Evolutionary conservation across 768 basidiomycete genomes (phyloP), one percentile per base, ranked within the genome.

Genomic region (Russula dissimulans): DNA sequence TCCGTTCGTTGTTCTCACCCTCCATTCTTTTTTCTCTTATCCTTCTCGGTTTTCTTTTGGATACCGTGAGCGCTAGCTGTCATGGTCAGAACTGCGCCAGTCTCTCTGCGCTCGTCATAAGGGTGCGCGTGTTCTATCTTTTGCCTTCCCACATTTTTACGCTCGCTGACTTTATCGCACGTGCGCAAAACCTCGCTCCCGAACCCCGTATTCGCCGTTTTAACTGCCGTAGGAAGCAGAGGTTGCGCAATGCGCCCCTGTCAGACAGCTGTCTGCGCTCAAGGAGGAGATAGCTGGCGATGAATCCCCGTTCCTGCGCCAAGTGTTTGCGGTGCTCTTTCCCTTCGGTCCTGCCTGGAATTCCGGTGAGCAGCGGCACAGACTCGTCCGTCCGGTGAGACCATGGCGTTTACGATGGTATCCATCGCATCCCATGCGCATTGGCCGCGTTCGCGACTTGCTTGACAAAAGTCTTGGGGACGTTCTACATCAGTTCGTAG

Each of bases 401-500:
- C 22, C 17, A 26, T 31, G 34, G 15, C 22, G 15, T 56, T 50
- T 31, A 26, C 22, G 22, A 26, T 26, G 1, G 2, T 26, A 26
- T 26, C 22, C 22, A 50, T 44, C 34, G 31, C 34, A 14, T 11
- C 26, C 38, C 38, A n/a, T 47, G 18, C 54, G 18, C 67, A 26
- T 26, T 39, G 48, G 34, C 65, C 22, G 22, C 22, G 22, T 26
- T 26, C 22, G 22, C 22, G 22, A 26, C 22, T 26, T 26, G 22
- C 22, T 26, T 26, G 22, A 26, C 22, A 26, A 26, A 26, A 81
- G 82, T 97, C 57, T 78, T 95, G 32, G 93, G 89, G 63, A 95
- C 93, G 18, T 93, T 95, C 78, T 95, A 95, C 77, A 95, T 95
- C 74, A 93, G 90, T 79, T 95, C 91, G 92, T 94, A 71, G 69